Evolutionary conservation across 108 stramenopile species (phyloP), one percentile per base, ranked within the genome.

Genomic region (Pseudonitzschia pungens): DNA sequence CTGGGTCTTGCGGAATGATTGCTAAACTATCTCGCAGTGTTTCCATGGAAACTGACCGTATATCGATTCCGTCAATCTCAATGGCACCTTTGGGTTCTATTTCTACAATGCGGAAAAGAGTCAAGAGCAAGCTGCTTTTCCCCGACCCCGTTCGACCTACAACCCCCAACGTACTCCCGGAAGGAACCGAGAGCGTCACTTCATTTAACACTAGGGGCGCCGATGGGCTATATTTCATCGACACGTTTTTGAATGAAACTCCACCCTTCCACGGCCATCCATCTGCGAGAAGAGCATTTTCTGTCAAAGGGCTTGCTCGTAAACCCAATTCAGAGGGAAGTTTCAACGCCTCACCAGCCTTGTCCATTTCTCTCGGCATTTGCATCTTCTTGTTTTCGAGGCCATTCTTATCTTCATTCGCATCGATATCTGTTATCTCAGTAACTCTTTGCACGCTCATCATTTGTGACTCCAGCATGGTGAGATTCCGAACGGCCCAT

Each of bases 1-100:
- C 88, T n/a, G 97, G 96, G 71, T 97, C 92, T 85, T 99, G 98
- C 11, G 97, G 97, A 52, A 99, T 96, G 48, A 98, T 95, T 27
- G 96, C 89, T 26, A 98, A 58, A 14, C 77, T 72, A 32, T 81
- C 74, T 36, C 97, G 90, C n/a, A 97, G 84, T 8, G 74, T 81
- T 56, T 90, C 65, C 21, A 98, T 78, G 21, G 86, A 82, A 11
- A 98, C 73, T 28, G 83, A 80, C 42, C 87, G 74, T 55, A 97
- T 87, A 73, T 98, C 97, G 33, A 98, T 83, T 10, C 97, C 97
- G 75, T 98, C 97, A 74, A 99, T 93, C 59, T 76, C 72, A 43
- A 98, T 90, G 20, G 63, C 71, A 15, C 94, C 92, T 26, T 77
- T 79, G 32, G 65, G 69, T 55, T 81, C 82, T 28, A 89, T 85